Evolutionary conservation across 2,329 filamentous ascomycete species (phyloP).

Genomic region (Paramyrothecium roridum): DNA sequence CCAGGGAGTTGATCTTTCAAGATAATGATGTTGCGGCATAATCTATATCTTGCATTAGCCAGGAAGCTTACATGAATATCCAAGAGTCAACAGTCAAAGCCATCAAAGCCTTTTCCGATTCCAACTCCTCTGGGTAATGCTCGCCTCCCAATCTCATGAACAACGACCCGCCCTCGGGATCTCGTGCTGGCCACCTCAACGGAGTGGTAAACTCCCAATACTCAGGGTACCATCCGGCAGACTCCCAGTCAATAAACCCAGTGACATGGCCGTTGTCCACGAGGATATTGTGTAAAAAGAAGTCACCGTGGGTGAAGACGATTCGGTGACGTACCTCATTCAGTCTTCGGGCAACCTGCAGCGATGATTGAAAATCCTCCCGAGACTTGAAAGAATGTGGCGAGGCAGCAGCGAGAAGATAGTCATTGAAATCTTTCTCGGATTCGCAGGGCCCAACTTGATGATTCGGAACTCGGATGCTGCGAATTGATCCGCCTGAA

Average conservation of each 20-base stretch:
- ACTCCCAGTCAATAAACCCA: slow-evolving; percentile 23
- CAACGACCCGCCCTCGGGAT: background rate
- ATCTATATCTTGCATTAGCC: too few relatives aligned
- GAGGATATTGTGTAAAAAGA: slow-evolving; percentile 24
- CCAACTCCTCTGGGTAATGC: background rate
- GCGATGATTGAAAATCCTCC: background rate
- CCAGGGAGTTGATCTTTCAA: too few relatives aligned
- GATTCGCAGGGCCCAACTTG: background rate
- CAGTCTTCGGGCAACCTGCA: background rate
- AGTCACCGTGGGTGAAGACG: slow-evolving; percentile 41
- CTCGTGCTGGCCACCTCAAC: background rate
- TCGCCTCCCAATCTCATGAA: background rate
- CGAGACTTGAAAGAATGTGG: background rate
- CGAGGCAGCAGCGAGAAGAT: background rate
- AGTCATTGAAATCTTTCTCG: background rate
- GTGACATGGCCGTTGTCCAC: slow-evolving; percentile 19
- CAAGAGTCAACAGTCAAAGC: background rate
- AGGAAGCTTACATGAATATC: background rate
- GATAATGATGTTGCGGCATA: too few relatives aligned
- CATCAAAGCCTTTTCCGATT: background rate
- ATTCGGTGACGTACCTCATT: slow-evolving; percentile 2
- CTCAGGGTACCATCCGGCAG: slow-evolving; percentile 15
- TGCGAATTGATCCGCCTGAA: background rate
- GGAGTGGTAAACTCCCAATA: slow-evolving; percentile 19
- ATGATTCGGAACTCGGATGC: background rate